phyloP scores from a whole-genome alignment of 2,329 filamentous ascomycete genomes.

The Biscogniauxia sp. region DNA sequence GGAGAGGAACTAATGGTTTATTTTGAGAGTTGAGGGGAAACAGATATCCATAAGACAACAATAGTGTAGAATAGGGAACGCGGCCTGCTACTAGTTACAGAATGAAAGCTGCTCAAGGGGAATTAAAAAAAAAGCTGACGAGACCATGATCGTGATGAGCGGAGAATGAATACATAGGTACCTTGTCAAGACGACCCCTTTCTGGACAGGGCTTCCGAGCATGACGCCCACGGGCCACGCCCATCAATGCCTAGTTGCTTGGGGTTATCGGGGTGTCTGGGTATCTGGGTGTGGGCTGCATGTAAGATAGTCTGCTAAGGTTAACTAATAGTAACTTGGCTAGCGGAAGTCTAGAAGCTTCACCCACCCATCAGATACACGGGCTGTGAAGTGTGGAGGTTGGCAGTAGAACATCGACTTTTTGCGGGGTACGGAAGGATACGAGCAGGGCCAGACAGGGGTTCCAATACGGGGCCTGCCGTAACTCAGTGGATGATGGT shows the following conservation, averaged over 20 bases:
- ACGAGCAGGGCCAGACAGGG: neutral
- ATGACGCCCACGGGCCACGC: neutral
- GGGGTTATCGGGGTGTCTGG: neutral
- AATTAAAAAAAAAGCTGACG: neutral
- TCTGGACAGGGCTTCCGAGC: constrained; percentile 1
- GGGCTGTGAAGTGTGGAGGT: constrained; percentile 9
- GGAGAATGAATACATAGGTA: constrained; percentile 1
- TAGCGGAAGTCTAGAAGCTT: constrained; percentile 2
- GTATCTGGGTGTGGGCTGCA: neutral
- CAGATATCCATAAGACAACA: neutral
- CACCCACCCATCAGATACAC: neutral
- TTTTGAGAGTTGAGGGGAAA: neutral
- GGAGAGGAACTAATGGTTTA: neutral
- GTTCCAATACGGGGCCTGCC: neutral
- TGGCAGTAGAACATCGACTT: constrained; percentile 3
- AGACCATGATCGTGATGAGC: neutral
- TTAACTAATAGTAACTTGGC: neutral
- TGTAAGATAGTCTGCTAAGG: neutral
- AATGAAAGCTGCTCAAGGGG: neutral
- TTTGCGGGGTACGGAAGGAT: constrained; percentile 14
- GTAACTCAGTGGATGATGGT: too few relatives aligned
- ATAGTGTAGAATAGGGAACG: neutral
- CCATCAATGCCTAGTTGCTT: neutral
- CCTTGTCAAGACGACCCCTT: neutral
- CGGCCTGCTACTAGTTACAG: neutral